Evolutionary conservation across 441 rosid species (phyloP).

Genomic region (Populus trichocarpa): DNA sequence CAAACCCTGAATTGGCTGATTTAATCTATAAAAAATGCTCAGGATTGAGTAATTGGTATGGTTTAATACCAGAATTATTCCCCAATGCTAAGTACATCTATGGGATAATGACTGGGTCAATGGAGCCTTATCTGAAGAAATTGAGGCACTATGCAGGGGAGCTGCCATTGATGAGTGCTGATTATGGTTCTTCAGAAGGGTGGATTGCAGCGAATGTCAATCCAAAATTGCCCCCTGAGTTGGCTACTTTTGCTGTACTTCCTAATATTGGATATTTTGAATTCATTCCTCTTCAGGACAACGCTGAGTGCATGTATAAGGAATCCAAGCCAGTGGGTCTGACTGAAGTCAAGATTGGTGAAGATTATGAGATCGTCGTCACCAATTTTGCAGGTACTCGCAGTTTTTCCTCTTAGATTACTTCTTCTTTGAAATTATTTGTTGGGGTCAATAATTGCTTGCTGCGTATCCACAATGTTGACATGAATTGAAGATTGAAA

Average conservation of each 20-base stretch:
- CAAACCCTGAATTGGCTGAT: constrained; percentile 69
- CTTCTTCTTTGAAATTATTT: background rate
- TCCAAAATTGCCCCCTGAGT: constrained; percentile 69
- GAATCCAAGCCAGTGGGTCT: constrained; percentile 56
- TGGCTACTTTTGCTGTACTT: constrained; percentile 66
- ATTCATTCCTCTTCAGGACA: constrained; percentile 53
- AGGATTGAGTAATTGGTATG: constrained; percentile 81
- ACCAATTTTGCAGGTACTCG: constrained; percentile 79
- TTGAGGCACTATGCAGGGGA: constrained; percentile 85
- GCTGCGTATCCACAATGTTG: background rate
- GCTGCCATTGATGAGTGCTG: constrained; percentile 71
- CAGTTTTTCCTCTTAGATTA: background rate
- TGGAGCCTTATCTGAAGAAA: constrained; percentile 84
- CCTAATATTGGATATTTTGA: constrained; percentile 92
- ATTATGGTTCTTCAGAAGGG: constrained; percentile 96
- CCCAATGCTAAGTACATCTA: constrained; percentile 84
- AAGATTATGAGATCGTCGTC: constrained; percentile 84
- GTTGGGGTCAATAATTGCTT: background rate
- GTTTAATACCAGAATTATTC: constrained; percentile 75
- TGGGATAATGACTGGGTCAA: constrained; percentile 98
- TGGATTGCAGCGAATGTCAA: constrained; percentile 91
- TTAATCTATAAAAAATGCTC: constrained; percentile 49
- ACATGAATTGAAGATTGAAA: background rate
- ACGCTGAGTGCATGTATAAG: constrained; percentile 15
- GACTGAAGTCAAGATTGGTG: constrained; percentile 70